phyloP scores from a whole-genome alignment of 1,284 basidiomycete species.

The Leccinum proliferum region DNA sequence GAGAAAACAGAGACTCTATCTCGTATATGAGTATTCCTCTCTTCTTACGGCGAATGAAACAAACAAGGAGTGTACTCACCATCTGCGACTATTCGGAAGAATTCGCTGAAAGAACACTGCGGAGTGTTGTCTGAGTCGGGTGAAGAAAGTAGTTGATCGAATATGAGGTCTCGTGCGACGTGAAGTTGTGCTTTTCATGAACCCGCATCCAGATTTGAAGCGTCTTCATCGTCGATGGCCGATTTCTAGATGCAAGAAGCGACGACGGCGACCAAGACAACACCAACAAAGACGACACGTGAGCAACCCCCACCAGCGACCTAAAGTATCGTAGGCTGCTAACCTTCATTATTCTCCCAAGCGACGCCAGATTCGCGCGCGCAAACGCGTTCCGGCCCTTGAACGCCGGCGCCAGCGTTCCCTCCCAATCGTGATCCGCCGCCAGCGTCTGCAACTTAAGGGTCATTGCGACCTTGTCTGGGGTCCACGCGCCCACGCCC shows the following conservation, averaged over 20 bases:
- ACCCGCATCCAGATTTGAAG: constrained; percentile 43
- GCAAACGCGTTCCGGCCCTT: constrained; percentile 67
- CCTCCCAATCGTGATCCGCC: constrained; percentile 66
- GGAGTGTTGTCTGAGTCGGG: constrained; percentile 33
- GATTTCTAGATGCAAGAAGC: constrained; percentile 42
- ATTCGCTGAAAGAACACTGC: constrained; percentile 79
- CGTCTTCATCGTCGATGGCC: constrained; percentile 48
- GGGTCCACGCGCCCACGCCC: constrained; percentile 54
- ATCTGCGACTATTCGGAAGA: constrained; percentile 88
- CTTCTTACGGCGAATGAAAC: neutral
- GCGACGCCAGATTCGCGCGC: constrained; percentile 59
- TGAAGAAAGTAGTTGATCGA: constrained; percentile 68
- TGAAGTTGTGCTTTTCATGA: constrained; percentile 91
- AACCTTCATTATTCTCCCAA: constrained; percentile 84
- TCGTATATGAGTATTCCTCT: constrained; percentile 6
- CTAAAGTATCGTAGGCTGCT: constrained; percentile 3
- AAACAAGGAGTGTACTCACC: constrained; percentile 42
- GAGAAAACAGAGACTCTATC: constrained; percentile 82
- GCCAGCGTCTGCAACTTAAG: constrained; percentile 61
- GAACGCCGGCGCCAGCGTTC: constrained; percentile 71
- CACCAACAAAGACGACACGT: neutral
- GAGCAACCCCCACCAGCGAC: constrained; percentile 1
- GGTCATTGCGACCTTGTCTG: constrained; percentile 84
- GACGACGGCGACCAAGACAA: neutral
- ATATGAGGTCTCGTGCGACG: constrained; percentile 85